Base-by-base conservation (phyloP, 208 protist genomes). In the Acanthamoeba culbertsoni region DNA sequence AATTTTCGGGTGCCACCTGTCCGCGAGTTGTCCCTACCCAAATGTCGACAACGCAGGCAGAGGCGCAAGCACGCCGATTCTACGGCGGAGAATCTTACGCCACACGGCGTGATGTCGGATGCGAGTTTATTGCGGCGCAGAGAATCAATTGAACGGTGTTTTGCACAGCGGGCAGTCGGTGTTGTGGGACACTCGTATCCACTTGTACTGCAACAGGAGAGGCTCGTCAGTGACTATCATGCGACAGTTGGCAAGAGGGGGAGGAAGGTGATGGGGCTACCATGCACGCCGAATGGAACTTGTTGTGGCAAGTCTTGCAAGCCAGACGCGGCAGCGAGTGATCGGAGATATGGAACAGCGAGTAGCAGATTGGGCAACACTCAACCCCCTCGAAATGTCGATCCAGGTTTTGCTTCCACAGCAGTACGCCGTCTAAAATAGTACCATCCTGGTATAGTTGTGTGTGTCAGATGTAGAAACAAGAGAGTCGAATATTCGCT, bases 251-350 rank as follows among this genome's bases (percentile, higher is more conserved):
- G 18, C 26, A 23, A 28, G 0, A 35, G 63, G 8, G 18, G 59
- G 23, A 68, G 23, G 18, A 55, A 37, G 59, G 18, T 68, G 59
- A 31, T 31, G 23, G 59, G 31, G 8, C 28, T 68, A 91, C 84
- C 88, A 92, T 92, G 88, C 88, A 92, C 0, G 55, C 88, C 16
- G 88, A 92, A 40, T 92, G 88, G 65, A 92, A 92, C 88, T 92
- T 92, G 88, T 92, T 92, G 88, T 92, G 57, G 63, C 88, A 92
- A 20, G 88, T 92, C 88, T 92, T 92, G 88, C 88, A 92, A 26
- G 88, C 88, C 16, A 92, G 63, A 7, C 45, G 37, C 2, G 88
- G 88, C 63, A 92, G 28, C 16, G 88, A 92, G 35, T 92, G 48
- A 40, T 73, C 63, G 0, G 88, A 79, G 62, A 79, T 62, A 48